Percentiles rank a stretch among this genome's conserved stretches.
These are phyloP conservation scores for Yamagishiella unicocca DNA, from an alignment of 139 green algal species.

Conservation along the genomic window DNA sequence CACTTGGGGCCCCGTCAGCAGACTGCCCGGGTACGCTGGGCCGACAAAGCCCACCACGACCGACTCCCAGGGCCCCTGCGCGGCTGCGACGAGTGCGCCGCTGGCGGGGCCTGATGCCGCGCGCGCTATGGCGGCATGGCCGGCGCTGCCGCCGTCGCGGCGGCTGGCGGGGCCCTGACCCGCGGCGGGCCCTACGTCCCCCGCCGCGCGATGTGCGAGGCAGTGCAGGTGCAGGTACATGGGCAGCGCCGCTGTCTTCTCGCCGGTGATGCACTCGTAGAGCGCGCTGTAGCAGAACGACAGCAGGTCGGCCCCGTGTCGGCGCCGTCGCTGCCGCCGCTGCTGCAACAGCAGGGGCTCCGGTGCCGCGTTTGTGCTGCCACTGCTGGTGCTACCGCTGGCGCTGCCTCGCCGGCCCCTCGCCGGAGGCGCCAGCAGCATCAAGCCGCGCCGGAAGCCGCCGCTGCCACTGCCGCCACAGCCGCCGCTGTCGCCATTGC, in stretches of 20 bases:
- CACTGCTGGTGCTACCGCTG: background rate
- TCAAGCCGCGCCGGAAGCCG: conserved; percentile 29
- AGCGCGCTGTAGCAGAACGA: conserved; percentile 66
- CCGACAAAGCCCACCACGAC: background rate
- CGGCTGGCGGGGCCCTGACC: no score
- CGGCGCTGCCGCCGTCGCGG: no score
- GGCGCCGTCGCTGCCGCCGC: conserved; percentile 1
- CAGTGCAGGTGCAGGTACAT: conserved; percentile 72
- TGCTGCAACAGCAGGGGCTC: background rate
- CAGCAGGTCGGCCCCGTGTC: conserved; percentile 47
- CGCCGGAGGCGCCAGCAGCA: conserved; percentile 17
- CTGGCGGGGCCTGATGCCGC: background rate
- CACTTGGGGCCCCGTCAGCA: conserved; percentile 3
- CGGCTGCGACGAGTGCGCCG: background rate
- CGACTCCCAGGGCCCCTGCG: background rate
- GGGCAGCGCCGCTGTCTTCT: conserved; percentile 70
- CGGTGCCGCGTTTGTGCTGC: background rate
- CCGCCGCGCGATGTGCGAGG: conserved; percentile 40
- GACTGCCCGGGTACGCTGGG: conserved; percentile 20
- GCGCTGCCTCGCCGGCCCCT: no score
- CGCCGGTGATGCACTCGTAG: conserved; percentile 79
- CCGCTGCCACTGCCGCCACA: background rate
- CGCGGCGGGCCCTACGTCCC: background rate
- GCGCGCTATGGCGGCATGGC: no score
- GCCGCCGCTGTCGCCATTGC: background rate